Conservation (phyloP, 2,329 filamentous ascomycete genomes). For the Hymenotorrendiella dingleyae region DNA sequence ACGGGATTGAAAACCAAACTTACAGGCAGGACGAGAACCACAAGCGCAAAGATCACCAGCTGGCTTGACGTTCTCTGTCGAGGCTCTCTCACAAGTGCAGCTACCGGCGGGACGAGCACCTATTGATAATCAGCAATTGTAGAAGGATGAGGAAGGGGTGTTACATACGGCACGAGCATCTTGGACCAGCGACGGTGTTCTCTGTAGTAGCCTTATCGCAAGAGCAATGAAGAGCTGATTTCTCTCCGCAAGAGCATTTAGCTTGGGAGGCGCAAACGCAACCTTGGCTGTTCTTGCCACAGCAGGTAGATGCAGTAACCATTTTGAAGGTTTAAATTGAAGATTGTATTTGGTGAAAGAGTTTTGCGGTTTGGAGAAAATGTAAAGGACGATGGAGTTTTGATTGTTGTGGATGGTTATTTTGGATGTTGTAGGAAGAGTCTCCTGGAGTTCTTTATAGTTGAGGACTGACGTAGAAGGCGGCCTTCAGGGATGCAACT, state of each 20-base stretch:
- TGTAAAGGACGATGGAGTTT: not conserved
- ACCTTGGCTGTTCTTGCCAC: constrained; percentile 26
- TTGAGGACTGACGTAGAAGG: too few relatives aligned
- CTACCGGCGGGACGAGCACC: constrained; percentile 66
- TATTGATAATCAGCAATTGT: constrained; percentile 9
- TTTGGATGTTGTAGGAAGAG: too few relatives aligned
- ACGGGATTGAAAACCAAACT: constrained; percentile 28
- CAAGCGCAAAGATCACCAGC: constrained; percentile 65
- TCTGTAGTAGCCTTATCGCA: constrained; percentile 72
- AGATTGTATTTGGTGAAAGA: not conserved
- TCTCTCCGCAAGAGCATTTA: constrained; percentile 84
- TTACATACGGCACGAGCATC: constrained; percentile 71
- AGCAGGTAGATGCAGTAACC: constrained; percentile 28
- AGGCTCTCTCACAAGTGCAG: constrained; percentile 74
- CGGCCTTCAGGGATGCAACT: too few relatives aligned
- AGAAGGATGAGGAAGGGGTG: constrained; percentile 31
- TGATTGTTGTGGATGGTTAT: not conserved
- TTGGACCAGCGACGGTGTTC: constrained; percentile 65
- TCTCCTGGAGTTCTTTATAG: too few relatives aligned
- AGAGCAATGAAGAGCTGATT: constrained; percentile 78
- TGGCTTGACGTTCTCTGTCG: constrained; percentile 60
- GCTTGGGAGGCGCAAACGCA: constrained; percentile 52
- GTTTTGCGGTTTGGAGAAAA: not conserved
- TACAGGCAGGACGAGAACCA: constrained; percentile 67
- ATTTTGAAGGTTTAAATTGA: constrained; percentile 16